phyloP scores from a whole-genome alignment of 2,329 filamentous ascomycete species.

The Aspergillus ochraceoroseus region DNA sequence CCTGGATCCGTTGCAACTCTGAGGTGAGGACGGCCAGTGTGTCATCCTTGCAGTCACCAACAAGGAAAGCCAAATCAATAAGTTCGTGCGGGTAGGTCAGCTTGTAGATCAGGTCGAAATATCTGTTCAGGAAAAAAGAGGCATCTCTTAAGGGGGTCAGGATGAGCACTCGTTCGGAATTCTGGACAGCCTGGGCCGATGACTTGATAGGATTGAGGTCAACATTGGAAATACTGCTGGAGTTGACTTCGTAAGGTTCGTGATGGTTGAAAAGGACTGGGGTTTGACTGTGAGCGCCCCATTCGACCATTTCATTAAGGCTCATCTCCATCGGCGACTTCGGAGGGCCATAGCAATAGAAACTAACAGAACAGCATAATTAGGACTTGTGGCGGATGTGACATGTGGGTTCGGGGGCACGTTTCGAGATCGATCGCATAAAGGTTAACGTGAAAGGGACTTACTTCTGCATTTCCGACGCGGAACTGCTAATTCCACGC shows the following conservation, averaged over 20 bases:
- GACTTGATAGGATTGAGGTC: constrained; percentile 82
- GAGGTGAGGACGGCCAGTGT: constrained; percentile 79
- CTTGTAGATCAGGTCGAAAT: constrained; percentile 87
- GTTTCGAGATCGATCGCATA: constrained; percentile 2
- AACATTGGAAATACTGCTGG: constrained; percentile 69
- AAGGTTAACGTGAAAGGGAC: constrained; percentile 21
- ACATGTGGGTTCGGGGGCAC: not conserved
- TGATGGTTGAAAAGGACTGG: constrained; percentile 97
- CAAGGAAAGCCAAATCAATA: constrained; percentile 91
- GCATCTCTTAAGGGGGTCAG: constrained; percentile 92
- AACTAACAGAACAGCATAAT: constrained; percentile 52
- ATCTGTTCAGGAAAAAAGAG: constrained; percentile 71
- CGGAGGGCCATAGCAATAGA: constrained; percentile 92
- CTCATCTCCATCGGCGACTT: constrained; percentile 97
- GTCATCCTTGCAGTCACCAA: constrained; percentile 86
- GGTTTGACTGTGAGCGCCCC: constrained; percentile 83
- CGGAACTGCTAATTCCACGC: constrained; percentile 74
- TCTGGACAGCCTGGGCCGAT: constrained; percentile 69
- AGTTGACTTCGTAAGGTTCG: constrained; percentile 77
- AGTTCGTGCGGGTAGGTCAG: constrained; percentile 91
- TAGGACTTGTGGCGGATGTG: constrained; percentile 13
- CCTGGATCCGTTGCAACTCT: constrained; percentile 84
- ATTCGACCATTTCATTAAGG: constrained; percentile 80
- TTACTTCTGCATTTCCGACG: constrained; percentile 87
- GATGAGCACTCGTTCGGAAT: constrained; percentile 83